Conservation (phyloP, 2,329 filamentous ascomycete genomes). For the Madurella fahalii region DNA sequence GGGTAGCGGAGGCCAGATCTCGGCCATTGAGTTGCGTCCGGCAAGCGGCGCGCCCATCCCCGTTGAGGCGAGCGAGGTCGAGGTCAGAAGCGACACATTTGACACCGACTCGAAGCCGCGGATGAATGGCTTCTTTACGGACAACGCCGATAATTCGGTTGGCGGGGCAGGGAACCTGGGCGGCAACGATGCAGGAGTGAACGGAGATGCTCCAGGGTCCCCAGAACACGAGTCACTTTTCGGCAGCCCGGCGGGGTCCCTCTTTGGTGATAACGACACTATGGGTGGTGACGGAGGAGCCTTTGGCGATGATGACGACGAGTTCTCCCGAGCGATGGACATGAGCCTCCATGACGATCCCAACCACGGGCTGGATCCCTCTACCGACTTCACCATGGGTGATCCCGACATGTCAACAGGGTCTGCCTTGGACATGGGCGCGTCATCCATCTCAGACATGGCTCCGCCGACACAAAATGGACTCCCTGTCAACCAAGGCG, state of each 20-base stretch:
- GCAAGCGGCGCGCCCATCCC: constrained; percentile 72
- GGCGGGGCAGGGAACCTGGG: constrained; percentile 24
- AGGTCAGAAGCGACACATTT: constrained; percentile 62
- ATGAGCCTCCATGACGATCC: constrained; percentile 40
- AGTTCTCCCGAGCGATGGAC: constrained; percentile 72
- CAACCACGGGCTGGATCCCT: constrained; percentile 40
- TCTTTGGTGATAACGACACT: constrained; percentile 77
- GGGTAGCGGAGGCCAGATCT: constrained; percentile 77
- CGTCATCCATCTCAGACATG: background rate
- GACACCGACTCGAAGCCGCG: constrained; percentile 62
- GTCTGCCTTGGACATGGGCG: background rate
- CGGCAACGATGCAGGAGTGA: constrained; percentile 28
- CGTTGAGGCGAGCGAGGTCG: constrained; percentile 60
- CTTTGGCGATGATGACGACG: constrained; percentile 79
- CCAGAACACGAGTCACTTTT: constrained; percentile 79
- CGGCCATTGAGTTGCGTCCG: constrained; percentile 80
- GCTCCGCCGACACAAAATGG: constrained; percentile 14
- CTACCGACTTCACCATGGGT: constrained; percentile 34
- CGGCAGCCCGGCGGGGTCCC: constrained; percentile 72
- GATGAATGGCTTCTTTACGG: constrained; percentile 49
- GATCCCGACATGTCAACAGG: constrained; percentile 24
- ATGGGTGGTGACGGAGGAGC: constrained; percentile 47
- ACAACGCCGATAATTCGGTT: constrained; percentile 31
- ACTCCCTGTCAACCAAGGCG: background rate
- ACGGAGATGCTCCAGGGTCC: constrained; percentile 34